Percentiles rank a stretch among this genome's conserved stretches.
These are phyloP conservation scores for Nectriaceae sp. DNA, from an alignment of 2,329 filamentous ascomycete genomes.

Conservation along the genomic window DNA sequence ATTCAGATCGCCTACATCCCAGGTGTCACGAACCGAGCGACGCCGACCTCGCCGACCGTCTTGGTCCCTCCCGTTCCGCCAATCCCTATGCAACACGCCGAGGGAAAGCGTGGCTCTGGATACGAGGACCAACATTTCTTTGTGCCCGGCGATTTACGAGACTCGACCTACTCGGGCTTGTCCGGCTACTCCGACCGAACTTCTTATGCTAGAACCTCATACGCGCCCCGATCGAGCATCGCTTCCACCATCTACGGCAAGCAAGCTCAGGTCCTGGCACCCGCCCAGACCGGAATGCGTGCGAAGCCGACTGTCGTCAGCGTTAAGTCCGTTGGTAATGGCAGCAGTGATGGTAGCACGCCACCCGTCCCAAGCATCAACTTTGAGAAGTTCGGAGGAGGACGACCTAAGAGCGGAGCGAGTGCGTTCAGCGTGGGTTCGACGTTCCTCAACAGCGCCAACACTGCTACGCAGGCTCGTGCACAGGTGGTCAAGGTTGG, in stretches of 20 bases:
- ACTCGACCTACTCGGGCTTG: slow-evolving; percentile 84
- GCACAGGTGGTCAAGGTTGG: slow-evolving; percentile 63
- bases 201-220: slow-evolving; percentile 60
- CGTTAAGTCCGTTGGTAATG: slow-evolving; percentile 71
- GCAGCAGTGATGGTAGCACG: slow-evolving; percentile 53
- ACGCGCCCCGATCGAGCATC: slow-evolving; percentile 69
- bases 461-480: slow-evolving; percentile 57
- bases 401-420: slow-evolving; percentile 53
- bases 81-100: slow-evolving; percentile 70
- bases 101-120: slow-evolving; percentile 45
- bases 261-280: slow-evolving; percentile 79
- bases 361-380: slow-evolving; percentile 77
- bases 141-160: slow-evolving; percentile 84
- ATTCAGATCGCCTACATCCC: slow-evolving; percentile 99
- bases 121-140: slow-evolving; percentile 88
- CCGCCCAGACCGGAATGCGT: slow-evolving; percentile 83
- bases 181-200: slow-evolving; percentile 64
- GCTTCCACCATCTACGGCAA: slow-evolving; percentile 94
- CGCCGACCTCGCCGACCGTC: slow-evolving; percentile 76
- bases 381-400: slow-evolving; percentile 56
- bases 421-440: slow-evolving; percentile 68
- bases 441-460: slow-evolving; percentile 67
- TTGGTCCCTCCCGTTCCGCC: slow-evolving; percentile 92
- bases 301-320: slow-evolving; percentile 92
- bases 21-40: slow-evolving; percentile 89